phyloP scores from a whole-genome alignment of 805 yeast genomes.

The Candida berthetii region DNA sequence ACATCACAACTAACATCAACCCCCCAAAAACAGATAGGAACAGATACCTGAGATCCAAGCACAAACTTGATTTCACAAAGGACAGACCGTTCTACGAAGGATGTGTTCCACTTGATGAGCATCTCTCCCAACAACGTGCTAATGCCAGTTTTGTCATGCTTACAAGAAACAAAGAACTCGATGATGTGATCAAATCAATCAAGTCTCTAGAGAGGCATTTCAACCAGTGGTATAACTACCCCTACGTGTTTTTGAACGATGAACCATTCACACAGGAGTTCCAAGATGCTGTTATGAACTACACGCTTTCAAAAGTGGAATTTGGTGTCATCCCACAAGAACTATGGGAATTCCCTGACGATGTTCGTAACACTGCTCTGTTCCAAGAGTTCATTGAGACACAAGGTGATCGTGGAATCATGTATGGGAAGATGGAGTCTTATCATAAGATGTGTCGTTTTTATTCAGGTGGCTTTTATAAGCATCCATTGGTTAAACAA shows the following conservation, averaged over 20 bases:
- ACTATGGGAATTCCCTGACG: conserved; percentile 66
- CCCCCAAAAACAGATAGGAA: no score
- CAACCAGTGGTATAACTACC: conserved; percentile 91
- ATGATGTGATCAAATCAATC: conserved; percentile 73
- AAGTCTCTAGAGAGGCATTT: conserved; percentile 77
- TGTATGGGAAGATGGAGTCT: conserved; percentile 77
- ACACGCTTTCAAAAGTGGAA: conserved; percentile 56
- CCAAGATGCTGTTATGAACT: conserved; percentile 38
- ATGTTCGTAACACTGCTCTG: conserved; percentile 10
- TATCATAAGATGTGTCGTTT: conserved; percentile 97
- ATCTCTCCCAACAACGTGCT: conserved; percentile 37
- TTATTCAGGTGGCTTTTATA: conserved; percentile 76
- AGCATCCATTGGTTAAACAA: conserved; percentile 65
- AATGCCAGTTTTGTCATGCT: conserved; percentile 84
- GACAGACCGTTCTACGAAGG: conserved; percentile 50
- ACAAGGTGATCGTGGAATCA: conserved; percentile 79
- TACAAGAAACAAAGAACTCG: conserved; percentile 74
- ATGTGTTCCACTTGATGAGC: conserved; percentile 32
- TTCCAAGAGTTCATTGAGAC: conserved; percentile 52
- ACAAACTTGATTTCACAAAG: conserved; percentile 12
- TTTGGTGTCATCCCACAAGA: conserved; percentile 60
- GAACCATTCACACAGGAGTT: conserved; percentile 67
- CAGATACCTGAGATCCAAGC: neutral
- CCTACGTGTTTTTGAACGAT: conserved; percentile 86
- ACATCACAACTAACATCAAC: no score